Base-by-base conservation (phyloP, 1,284 basidiomycete genomes). In the Fistulinella cinereoalba region DNA sequence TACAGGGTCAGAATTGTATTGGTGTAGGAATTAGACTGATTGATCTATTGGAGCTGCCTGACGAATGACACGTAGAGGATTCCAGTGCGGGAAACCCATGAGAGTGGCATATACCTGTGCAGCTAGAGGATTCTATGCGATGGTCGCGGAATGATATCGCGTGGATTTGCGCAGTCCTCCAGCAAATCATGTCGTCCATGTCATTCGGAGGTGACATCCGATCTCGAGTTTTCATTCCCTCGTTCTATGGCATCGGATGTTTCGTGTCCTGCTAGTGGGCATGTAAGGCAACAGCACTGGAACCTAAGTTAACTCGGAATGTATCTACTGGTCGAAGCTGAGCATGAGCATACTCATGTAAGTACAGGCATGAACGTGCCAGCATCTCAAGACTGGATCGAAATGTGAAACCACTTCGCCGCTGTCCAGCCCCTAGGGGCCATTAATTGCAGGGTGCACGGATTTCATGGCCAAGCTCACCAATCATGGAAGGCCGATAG, bases 311-410 rank as follows among this genome's bases (percentile, higher is more conserved):
- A n/a, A n/a, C n/a, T n/a, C n/a, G n/a, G n/a, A n/a, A n/a, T n/a
- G n/a, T n/a, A n/a, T n/a, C n/a, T n/a, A n/a, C 24, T 22, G 3
- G 31, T 25, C 40, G 45, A 36, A 34, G 25, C 28, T 19, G n/a
- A 49, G 28, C 31, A 18, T 37, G 15, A 19, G 52, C 58, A 52
- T 44, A 68, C 65, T 53, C 62, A 52, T 36, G 66, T 62, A 41
- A 69, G 58, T 42, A 65, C 42, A 28, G 63, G 59, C 11, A 70
- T 56, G 41, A 68, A 61, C 28, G 55, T 48, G 41, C 62, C 63
- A 31, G 59, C 72, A 60, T 70, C 70, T 48, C 74, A 18, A 74
- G 47, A 72, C 70, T 56, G 69, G 73, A 58, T 79, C 76, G 23
- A 74, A 70, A 46, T 47, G 69, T 65, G 65, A 71, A 45, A 41